Evolutionary conservation across 805 yeast species (phyloP).

Genomic region (Starmerella bacillaris): DNA sequence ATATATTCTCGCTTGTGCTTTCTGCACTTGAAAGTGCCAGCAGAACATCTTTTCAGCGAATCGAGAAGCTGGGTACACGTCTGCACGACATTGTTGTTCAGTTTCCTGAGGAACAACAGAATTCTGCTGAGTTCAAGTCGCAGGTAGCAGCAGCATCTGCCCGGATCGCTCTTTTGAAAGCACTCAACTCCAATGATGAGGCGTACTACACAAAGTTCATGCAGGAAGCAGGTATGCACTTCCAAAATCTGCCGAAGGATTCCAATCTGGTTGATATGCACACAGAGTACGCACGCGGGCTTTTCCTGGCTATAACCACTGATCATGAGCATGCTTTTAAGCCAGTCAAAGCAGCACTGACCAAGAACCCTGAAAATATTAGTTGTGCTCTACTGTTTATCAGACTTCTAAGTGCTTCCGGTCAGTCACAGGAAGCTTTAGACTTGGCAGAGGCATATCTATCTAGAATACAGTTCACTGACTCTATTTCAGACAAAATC

Average conservation of each 20-base stretch:
- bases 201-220: constrained; percentile 8
- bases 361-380: constrained; percentile 33
- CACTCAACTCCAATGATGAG: constrained; percentile 10
- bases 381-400: constrained; percentile 52
- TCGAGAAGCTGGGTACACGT: constrained; percentile 2
- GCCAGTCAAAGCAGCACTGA: constrained; percentile 16
- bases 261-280: constrained; percentile 1
- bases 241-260: constrained; percentile 7
- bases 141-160: constrained; percentile 8
- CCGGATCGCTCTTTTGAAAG: constrained; percentile 5
- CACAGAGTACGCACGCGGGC: constrained; percentile 14
- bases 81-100: constrained; percentile 2
- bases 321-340: constrained; percentile 17
- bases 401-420: constrained; percentile 37
- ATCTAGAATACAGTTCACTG: constrained; percentile 24
- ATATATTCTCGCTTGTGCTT: constrained; percentile 12
- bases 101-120: not conserved
- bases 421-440: constrained; percentile 36
- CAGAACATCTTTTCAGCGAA: constrained; percentile 1
- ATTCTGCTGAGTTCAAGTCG: constrained; percentile 1
- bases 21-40: constrained; percentile 9
- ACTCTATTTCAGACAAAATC: constrained; percentile 27
- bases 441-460: constrained; percentile 38
- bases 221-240: constrained; percentile 12
- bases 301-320: constrained; percentile 16